Evolutionary conservation across 1,284 basidiomycete genomes (phyloP), one percentile per base, ranked within the genome.

Genomic region (Caloboletus firmus): DNA sequence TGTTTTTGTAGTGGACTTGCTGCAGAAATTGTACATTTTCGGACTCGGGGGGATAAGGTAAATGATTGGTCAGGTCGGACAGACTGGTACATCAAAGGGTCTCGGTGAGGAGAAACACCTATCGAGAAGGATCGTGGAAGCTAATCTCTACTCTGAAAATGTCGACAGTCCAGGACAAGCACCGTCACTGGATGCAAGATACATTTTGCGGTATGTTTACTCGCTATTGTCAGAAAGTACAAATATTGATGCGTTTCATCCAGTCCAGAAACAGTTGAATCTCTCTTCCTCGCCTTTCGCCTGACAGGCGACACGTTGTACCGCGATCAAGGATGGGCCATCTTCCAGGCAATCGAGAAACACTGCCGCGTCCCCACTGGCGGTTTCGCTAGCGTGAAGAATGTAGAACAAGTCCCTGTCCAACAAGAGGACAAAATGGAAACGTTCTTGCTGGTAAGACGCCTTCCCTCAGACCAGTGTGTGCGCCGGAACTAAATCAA

Each of bases 261-360:
- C 55, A 91, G 93, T 4, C 95, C 95, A 2, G 95, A 98, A 73
- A 98, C 95, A 2, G 85, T 95, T 36, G 95, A 98, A 72, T 95
- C 92, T 1, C 82, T 98, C 30, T 95, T 97, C 76, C 76, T 95
- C 52, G 95, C 92, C 1, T 90, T 79, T 73, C 83, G 95, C 15
- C 75, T 93, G 8, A 96, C 95, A 0, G 93, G 94, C 17, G 87
- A 97, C 64, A 69, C 79, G 30, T 77, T 80, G 43, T 98, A 97
- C 67, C 85, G 95, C 22, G 79, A 89, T 31, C 82, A 85, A 68
- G 95, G 93, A 18, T 97, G 95, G 95, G 68, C 79, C 49, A 95
- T 98, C 60, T 98, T 98, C 77, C 76, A 91, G 68, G 84, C 95
- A 0, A 97, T 98, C 61, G 83, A 94, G 63, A 84, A 85, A 67